These are phyloP conservation scores for Rhodotorula sp. DNA, from an alignment of 1,284 basidiomycete species.

Conservation along the genomic window DNA sequence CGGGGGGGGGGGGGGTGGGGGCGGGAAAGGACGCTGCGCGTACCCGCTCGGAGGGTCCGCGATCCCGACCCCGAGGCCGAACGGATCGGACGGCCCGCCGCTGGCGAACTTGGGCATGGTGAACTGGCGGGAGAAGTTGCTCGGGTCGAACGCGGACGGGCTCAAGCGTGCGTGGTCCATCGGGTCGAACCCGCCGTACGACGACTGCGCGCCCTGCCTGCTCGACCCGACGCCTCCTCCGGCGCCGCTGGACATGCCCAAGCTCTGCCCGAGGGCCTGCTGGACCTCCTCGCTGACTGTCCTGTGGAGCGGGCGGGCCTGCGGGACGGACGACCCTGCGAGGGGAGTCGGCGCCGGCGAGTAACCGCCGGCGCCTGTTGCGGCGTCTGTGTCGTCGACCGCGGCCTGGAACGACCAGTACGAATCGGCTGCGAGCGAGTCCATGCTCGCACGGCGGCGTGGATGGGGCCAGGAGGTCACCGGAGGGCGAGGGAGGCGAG, in stretches of 20 bases:
- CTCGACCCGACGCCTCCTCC: neutral
- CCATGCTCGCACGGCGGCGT: neutral
- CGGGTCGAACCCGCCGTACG: constrained; percentile 27
- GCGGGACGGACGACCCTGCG: neutral
- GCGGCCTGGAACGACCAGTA: constrained; percentile 23
- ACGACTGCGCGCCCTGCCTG: neutral
- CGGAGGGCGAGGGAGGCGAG: too few relatives aligned
- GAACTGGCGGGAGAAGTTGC: constrained; percentile 28
- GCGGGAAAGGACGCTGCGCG: neutral
- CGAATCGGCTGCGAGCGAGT: constrained; percentile 2
- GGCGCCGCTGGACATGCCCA: neutral
- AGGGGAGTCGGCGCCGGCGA: constrained; percentile 1
- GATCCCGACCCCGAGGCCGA: constrained; percentile 29
- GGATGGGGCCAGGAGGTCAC: too few relatives aligned
- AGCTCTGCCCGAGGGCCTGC: constrained; percentile 1
- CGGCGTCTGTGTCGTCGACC: constrained; percentile 10
- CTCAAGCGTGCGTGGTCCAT: constrained; percentile 27
- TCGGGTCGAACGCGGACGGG: constrained; percentile 36
- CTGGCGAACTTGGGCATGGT: constrained; percentile 33
- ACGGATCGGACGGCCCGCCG: constrained; percentile 29
- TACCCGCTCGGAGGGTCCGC: constrained; percentile 20
- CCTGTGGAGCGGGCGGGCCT: constrained; percentile 7
- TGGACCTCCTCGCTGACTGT: constrained; percentile 27
- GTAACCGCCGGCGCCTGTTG: constrained; percentile 11
- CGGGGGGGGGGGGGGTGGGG: too few relatives aligned